phyloP scores from a whole-genome alignment of 2,329 filamentous ascomycete species.

The Ascochyta viciae-villosae region DNA sequence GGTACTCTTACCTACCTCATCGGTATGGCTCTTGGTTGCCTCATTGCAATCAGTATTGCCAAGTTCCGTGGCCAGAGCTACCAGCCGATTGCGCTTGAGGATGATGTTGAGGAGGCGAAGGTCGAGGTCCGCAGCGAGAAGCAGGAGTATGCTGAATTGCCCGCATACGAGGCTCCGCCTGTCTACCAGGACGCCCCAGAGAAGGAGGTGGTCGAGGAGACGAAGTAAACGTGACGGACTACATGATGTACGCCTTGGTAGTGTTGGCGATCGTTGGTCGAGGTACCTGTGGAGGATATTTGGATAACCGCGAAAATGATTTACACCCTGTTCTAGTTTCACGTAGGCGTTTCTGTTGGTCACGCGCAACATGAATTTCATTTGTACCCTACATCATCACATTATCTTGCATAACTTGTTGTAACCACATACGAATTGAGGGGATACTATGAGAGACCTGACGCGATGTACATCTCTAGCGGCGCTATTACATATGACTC shows the following conservation, averaged over 20 bases:
- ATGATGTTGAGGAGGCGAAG: slow-evolving; percentile 28
- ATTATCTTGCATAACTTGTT: background rate
- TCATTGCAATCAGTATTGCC: slow-evolving; percentile 67
- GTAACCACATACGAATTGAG: background rate
- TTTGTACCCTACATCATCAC: background rate
- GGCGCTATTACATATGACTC: background rate
- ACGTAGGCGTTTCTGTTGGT: slow-evolving; percentile 4
- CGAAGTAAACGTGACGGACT: slow-evolving; percentile 20
- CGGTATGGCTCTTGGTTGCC: slow-evolving; percentile 70
- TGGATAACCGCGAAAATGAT: background rate
- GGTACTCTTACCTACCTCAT: slow-evolving; percentile 72
- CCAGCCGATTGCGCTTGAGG: slow-evolving; percentile 42
- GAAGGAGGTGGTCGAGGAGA: slow-evolving; percentile 41
- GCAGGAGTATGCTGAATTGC: slow-evolving; percentile 43
- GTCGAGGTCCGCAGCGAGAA: slow-evolving; percentile 36
- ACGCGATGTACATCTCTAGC: too few species aligned
- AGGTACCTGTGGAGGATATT: background rate
- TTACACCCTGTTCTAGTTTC: slow-evolving; percentile 1
- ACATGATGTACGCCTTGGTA: background rate
- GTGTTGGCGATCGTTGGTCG: background rate
- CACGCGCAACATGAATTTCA: slow-evolving; percentile 16
- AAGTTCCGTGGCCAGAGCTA: slow-evolving; percentile 58
- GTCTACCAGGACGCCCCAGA: slow-evolving; percentile 46
- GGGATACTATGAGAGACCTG: too few species aligned
- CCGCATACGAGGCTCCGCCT: slow-evolving; percentile 48